phyloP scores from a whole-genome alignment of 345 rosid genomes.

The Syzygium aromaticum region DNA sequence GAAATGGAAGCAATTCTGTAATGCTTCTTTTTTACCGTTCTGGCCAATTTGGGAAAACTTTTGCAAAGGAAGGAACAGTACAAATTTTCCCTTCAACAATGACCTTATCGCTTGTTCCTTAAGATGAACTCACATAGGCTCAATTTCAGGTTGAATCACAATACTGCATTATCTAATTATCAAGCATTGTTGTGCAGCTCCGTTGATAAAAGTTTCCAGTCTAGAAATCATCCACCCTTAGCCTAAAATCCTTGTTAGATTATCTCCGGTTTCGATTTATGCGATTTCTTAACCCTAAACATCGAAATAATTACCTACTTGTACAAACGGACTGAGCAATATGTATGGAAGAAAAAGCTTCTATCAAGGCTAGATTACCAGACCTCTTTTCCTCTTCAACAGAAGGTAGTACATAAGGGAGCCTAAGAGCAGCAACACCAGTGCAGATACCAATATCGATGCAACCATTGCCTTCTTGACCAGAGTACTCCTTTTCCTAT shows the following conservation, averaged over 20 bases:
- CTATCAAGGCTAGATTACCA: not conserved
- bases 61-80: no score
- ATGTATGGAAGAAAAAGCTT: not conserved
- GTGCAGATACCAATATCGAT: not conserved
- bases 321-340: not conserved
- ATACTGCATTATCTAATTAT: no score
- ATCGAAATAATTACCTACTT: not conserved
- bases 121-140: not conserved
- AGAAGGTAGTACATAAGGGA: not conserved
- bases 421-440: not conserved
- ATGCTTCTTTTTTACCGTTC: not conserved
- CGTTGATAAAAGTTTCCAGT: not conserved
- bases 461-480: not conserved
- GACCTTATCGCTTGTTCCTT: not conserved
- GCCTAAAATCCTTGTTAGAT: not conserved
- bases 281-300: not conserved
- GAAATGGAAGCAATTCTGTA: not conserved
- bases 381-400: not conserved
- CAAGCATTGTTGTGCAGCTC: no score
- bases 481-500: not conserved
- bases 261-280: not conserved
- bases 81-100: not conserved
- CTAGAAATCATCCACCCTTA: not conserved
- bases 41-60: not conserved
- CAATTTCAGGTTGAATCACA: not conserved